Evolutionary conservation across 805 yeast species (phyloP), one percentile per base, ranked within the genome.

Genomic region (Ogataea trehaloabstinens): DNA sequence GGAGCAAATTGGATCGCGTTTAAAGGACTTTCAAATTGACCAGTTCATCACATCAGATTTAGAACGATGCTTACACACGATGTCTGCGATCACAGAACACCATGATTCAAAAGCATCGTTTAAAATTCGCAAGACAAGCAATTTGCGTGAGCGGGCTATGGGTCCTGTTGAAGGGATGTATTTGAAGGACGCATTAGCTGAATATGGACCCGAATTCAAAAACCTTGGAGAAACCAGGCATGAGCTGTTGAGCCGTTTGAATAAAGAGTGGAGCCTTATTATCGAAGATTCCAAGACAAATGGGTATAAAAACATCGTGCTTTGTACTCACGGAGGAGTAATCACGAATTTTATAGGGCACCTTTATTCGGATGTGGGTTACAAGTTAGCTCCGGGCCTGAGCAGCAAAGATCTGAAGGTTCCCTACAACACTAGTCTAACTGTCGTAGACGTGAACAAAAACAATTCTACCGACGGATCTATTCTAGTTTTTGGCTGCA

Each of bases 271-370:
- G 67, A 58, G 67, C 17, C 36, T 42, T 1, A 60, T 76, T 0
- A 55, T 78, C 3, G 61, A 66, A 7, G 65, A 63, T 19, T 60
- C 73, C 2, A 50, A 58, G 3, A 49, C 48, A 0, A 52, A 62
- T 2, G 59, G 60, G 18, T 55, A 61, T 39, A 61, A 60, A 35
- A 85, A 84, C 49, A 71, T 83, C 2, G 65, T 80, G 11, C 42
- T 85, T 16, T 76, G 87, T 40, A 77, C 88, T 11, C 95, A 87
- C 57, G 95, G 95, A 16, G 95, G 95, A 6, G 83, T 84, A 2
- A 80, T 87, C 13, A 74, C 86, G 32, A 73, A 78, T 20, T 70
- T 81, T 25, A 55, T 76, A 28, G 73, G 73, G 43, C 68, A 79
- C 55, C 62, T 83, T 30, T 61, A 76, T 34, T 51, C 58, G 4